phyloP scores from a whole-genome alignment of 768 basidiomycete species.

The Coprinellus aureogranulatus region DNA sequence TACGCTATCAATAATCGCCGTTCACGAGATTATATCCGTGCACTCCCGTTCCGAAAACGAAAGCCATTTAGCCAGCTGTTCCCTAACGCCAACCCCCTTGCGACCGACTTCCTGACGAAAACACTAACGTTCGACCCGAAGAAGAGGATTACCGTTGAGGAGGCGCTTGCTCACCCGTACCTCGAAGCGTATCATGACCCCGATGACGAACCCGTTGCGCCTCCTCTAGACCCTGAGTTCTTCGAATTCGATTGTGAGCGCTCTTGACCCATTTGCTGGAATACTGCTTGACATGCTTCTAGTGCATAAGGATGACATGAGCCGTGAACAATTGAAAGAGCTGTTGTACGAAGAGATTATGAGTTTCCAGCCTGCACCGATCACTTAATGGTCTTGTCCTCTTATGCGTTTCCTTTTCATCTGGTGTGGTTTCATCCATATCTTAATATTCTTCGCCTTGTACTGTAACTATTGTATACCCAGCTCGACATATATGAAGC shows the following conservation, averaged over 20 bases:
- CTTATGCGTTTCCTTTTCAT: too few species aligned
- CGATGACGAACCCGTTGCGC: constrained; percentile 83
- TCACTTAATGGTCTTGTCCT: too few species aligned
- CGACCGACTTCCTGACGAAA: constrained; percentile 69
- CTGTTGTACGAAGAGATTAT: neutral
- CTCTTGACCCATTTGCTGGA: constrained; percentile 4
- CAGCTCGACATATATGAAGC: too few species aligned
- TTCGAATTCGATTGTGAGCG: constrained; percentile 89
- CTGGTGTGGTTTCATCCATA: too few species aligned
- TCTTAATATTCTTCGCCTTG: too few species aligned
- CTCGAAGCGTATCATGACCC: constrained; percentile 83
- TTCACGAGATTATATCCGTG: constrained; percentile 84
- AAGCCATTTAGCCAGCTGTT: constrained; percentile 70
- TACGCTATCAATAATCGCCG: constrained; percentile 83
- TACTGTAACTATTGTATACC: too few species aligned
- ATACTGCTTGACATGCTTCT: neutral
- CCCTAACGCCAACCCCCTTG: constrained; percentile 71
- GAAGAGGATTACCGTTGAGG: constrained; percentile 78
- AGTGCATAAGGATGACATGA: constrained; percentile 75
- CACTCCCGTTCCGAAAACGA: constrained; percentile 81
- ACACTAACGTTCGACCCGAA: constrained; percentile 88
- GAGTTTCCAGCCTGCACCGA: too few species aligned
- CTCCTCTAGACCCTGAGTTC: constrained; percentile 77
- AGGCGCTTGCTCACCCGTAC: constrained; percentile 82
- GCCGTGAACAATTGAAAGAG: constrained; percentile 71